These are phyloP conservation scores for Camellia granthamiana DNA, from an alignment of 148 eudicot species.

Conservation along the genomic window DNA sequence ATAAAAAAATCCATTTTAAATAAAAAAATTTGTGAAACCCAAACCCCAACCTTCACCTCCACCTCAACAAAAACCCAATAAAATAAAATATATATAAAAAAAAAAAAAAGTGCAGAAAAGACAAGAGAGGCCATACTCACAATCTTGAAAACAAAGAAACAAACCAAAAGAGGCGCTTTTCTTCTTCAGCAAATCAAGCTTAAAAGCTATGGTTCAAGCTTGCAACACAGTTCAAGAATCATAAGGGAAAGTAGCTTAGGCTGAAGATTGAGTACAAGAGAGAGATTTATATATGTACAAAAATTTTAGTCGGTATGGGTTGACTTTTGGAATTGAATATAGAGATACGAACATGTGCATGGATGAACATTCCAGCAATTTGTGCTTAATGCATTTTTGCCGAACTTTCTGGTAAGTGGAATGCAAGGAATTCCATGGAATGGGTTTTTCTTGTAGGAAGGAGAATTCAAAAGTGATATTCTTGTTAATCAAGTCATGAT, in stretches of 20 bases:
- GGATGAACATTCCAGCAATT: slow-evolving; percentile 25
- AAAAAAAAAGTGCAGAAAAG: slow-evolving; percentile 7
- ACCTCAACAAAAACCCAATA: not conserved
- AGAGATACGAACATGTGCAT: not conserved
- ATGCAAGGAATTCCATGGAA: slow-evolving; percentile 17
- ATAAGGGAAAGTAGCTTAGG: slow-evolving; percentile 16
- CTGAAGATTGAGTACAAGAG: slow-evolving; percentile 13
- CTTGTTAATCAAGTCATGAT: slow-evolving; percentile 12
- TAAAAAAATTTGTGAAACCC: slow-evolving; percentile 26
- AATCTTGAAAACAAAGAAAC: slow-evolving; percentile 28
- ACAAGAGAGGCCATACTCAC: slow-evolving; percentile 16
- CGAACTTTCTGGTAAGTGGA: slow-evolving; percentile 49
- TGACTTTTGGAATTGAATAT: slow-evolving; percentile 34
- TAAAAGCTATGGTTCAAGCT: slow-evolving; percentile 22
- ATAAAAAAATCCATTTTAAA: not conserved
- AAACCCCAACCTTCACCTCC: slow-evolving; percentile 19
- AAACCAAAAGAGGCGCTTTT: slow-evolving; percentile 17
- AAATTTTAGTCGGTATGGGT: slow-evolving; percentile 28
- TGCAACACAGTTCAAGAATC: slow-evolving; percentile 27
- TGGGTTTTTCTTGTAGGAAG: slow-evolving; percentile 21
- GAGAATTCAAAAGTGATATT: slow-evolving; percentile 19
- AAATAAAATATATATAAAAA: not conserved
- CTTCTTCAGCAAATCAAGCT: slow-evolving; percentile 49
- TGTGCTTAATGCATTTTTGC: slow-evolving; percentile 36
- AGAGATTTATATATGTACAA: slow-evolving; percentile 5